Evolutionary conservation across 306 rosid species (phyloP).

Genomic region (Quercus dentata): DNA sequence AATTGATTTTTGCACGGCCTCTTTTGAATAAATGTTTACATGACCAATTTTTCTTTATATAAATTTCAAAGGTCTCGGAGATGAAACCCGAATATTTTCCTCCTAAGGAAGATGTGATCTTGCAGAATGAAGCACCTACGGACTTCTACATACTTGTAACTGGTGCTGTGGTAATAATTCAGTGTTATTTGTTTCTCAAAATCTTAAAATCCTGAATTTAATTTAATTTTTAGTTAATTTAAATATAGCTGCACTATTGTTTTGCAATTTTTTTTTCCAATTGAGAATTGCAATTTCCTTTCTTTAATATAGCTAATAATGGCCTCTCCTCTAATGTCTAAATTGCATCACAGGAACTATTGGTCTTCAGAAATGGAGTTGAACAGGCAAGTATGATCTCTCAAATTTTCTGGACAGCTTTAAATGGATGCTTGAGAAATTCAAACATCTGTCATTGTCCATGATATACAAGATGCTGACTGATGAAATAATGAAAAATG

Average conservation of each 20-base stretch:
- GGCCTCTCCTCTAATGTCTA: conserved; percentile 30
- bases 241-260: neutral
- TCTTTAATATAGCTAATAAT: neutral
- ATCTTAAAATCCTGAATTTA: neutral
- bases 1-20: no score
- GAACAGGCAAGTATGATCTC: conserved; percentile 61
- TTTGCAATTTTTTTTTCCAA: neutral
- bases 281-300: neutral
- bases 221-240: neutral
- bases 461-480: neutral
- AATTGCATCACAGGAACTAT: conserved; percentile 51
- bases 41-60: conserved; percentile 1
- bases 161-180: conserved; percentile 76
- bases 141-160: conserved; percentile 86
- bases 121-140: conserved; percentile 96
- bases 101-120: conserved; percentile 90
- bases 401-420: neutral
- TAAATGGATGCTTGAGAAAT: neutral
- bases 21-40: neutral
- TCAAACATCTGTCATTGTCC: neutral
- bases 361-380: conserved; percentile 63
- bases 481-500: conserved; percentile 1
- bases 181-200: neutral
- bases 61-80: conserved; percentile 70
- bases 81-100: conserved; percentile 99